These are phyloP conservation scores for Coemansia sp. DNA, from an alignment of 192 early-diverging fungal genomes.

Conservation along the genomic window DNA sequence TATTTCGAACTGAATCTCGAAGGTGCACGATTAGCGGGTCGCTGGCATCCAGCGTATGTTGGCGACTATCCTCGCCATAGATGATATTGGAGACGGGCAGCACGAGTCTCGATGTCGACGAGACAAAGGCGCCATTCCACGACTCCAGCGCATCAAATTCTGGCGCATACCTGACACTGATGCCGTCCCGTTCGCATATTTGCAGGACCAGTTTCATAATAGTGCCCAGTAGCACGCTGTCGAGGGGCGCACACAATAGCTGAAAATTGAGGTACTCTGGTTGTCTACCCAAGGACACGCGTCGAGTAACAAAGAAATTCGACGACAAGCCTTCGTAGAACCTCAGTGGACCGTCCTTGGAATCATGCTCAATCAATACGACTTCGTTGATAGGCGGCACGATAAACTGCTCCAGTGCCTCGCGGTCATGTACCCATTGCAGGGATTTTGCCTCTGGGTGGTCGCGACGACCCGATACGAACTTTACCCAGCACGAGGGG, in stretches of 20 bases:
- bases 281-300: neutral
- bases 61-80: neutral
- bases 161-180: constrained; percentile 31
- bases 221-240: constrained; percentile 45
- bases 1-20: constrained; percentile 10
- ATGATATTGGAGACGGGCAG: constrained; percentile 29
- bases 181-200: constrained; percentile 32
- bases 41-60: constrained; percentile 9
- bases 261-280: constrained; percentile 23
- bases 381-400: constrained; percentile 37
- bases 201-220: constrained; percentile 47
- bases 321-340: constrained; percentile 53
- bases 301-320: constrained; percentile 44
- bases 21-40: constrained; percentile 42
- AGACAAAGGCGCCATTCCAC: constrained; percentile 50
- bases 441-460: constrained; percentile 42
- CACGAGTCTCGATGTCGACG: constrained; percentile 48
- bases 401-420: constrained; percentile 30
- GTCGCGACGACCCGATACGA: constrained; percentile 28
- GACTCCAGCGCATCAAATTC: constrained; percentile 9
- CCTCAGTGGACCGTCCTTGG: neutral
- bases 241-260: constrained; percentile 36
- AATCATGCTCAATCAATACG: constrained; percentile 27
- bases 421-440: constrained; percentile 52
- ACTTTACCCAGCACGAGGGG: constrained; percentile 21